Evolutionary conservation across 352 stramenopile genomes (phyloP).

Genomic region (Phytophthora tubulina): DNA sequence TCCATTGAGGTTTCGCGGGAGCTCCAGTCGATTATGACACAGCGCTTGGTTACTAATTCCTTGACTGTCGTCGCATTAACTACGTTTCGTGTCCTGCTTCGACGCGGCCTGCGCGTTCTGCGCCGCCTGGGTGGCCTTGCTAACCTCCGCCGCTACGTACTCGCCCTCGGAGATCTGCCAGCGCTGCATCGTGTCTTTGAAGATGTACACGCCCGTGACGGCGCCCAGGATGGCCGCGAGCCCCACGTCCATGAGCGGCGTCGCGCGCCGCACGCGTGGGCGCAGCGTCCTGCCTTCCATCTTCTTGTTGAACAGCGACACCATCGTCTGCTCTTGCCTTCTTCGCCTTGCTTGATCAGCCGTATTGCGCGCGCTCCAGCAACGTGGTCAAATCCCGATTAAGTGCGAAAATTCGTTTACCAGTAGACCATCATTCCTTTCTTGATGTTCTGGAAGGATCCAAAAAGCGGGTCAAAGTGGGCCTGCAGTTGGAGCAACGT

Average conservation of each 20-base stretch:
- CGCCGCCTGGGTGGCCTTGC: slow-evolving; percentile 23
- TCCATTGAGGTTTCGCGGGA: background rate
- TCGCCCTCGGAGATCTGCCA: slow-evolving; percentile 55
- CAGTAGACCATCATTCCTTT: slow-evolving; percentile 33
- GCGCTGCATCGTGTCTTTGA: slow-evolving; percentile 71
- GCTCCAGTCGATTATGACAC: background rate
- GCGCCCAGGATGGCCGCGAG: slow-evolving; percentile 62
- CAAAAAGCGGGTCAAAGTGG: slow-evolving; percentile 15
- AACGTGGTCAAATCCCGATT: slow-evolving; percentile 2
- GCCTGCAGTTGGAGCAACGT: background rate
- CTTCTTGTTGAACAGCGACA: slow-evolving; percentile 55
- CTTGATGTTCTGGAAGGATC: slow-evolving; percentile 42
- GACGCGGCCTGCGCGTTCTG: slow-evolving; percentile 17
- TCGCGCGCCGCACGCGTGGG: slow-evolving; percentile 59
- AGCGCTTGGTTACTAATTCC: background rate
- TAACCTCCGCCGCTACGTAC: slow-evolving; percentile 31
- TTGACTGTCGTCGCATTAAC: background rate
- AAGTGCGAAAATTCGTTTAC: slow-evolving; percentile 17
- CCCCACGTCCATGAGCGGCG: slow-evolving; percentile 69
- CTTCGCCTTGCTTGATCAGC: background rate
- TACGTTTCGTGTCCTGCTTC: slow-evolving; percentile 18
- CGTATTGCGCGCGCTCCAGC: slow-evolving; percentile 1
- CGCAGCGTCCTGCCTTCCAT: slow-evolving; percentile 61
- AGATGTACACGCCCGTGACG: slow-evolving; percentile 78
- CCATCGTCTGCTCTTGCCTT: slow-evolving; percentile 26